Conservation (phyloP, 2,329 filamentous ascomycete genomes). For the Diplodia seriata region DNA sequence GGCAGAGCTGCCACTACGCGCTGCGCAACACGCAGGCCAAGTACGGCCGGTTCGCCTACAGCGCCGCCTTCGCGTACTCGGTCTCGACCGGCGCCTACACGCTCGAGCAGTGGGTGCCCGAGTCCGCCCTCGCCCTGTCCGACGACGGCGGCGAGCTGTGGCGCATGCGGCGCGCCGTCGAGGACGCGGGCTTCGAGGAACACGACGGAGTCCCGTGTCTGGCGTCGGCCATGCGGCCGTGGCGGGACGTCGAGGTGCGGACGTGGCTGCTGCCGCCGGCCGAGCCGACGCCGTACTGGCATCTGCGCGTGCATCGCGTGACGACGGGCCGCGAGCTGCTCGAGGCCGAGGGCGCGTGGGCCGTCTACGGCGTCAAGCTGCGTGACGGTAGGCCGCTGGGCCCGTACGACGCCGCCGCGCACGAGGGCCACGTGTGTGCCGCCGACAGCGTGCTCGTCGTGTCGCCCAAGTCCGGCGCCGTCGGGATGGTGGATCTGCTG, state of each 20-base stretch:
- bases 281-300: constrained; percentile 70
- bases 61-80: constrained; percentile 76
- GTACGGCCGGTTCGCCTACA: constrained; percentile 81
- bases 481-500: constrained; percentile 58
- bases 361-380: constrained; percentile 68
- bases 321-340: constrained; percentile 66
- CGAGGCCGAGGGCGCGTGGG: constrained; percentile 78
- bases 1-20: constrained; percentile 82
- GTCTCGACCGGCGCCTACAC: constrained; percentile 78
- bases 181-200: constrained; percentile 67
- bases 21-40: constrained; percentile 84
- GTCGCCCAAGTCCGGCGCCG: constrained; percentile 58
- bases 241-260: constrained; percentile 69
- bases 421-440: constrained; percentile 49
- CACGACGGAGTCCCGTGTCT: constrained; percentile 63
- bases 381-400: constrained; percentile 64
- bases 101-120: constrained; percentile 77
- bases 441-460: constrained; percentile 45
- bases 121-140: constrained; percentile 76
- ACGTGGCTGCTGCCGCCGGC: constrained; percentile 71
- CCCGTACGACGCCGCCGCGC: constrained; percentile 45
- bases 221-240: constrained; percentile 74
- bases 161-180: constrained; percentile 75
- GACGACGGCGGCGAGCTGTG: constrained; percentile 80
- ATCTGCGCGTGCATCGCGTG: constrained; percentile 70